A percentile compares a stretch with the other conserved stretches of the same genome.
Conservation (phyloP, 2,329 filamentous ascomycete species). For the Fusarium sp. region DNA sequence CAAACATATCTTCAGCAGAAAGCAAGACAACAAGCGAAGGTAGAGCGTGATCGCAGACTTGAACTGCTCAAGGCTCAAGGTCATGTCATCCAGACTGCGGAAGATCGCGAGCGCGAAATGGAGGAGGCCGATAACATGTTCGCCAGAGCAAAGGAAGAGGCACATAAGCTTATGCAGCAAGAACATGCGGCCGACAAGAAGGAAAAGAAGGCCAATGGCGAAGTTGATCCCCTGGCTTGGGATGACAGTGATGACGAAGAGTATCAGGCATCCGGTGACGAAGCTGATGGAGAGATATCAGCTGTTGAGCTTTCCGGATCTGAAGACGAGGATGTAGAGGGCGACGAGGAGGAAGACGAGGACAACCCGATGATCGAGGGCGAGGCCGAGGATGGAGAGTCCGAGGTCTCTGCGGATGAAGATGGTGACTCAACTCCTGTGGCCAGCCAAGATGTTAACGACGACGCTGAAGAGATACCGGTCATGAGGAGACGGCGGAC, state of each 20-base stretch:
- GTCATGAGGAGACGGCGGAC: slow-evolving; percentile 60
- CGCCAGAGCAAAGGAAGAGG: slow-evolving; percentile 85
- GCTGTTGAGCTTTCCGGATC: slow-evolving; percentile 61
- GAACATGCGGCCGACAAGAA: slow-evolving; percentile 82
- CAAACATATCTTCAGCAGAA: slow-evolving; percentile 76
- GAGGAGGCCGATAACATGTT: slow-evolving; percentile 90
- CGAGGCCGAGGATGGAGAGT: slow-evolving; percentile 59
- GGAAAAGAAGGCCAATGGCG: slow-evolving; percentile 63
- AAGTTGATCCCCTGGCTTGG: slow-evolving; percentile 66
- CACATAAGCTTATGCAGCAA: slow-evolving; percentile 77
- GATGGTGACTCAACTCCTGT: slow-evolving; percentile 53
- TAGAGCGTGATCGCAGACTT: slow-evolving; percentile 82
- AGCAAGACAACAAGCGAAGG: slow-evolving; percentile 83
- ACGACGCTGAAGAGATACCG: slow-evolving; percentile 56
- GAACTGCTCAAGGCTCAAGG: slow-evolving; percentile 84
- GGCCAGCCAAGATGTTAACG: slow-evolving; percentile 53
- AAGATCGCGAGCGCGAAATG: slow-evolving; percentile 86
- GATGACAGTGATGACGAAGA: slow-evolving; percentile 70
- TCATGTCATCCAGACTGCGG: slow-evolving; percentile 83
- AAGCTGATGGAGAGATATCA: slow-evolving; percentile 56
- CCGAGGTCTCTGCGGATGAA: slow-evolving; percentile 46
- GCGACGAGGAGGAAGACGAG: slow-evolving; percentile 53
- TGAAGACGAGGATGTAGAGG: slow-evolving; percentile 55
- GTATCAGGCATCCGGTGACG: slow-evolving; percentile 57
- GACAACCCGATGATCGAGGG: slow-evolving; percentile 55